Conservation (phyloP, 2,329 filamentous ascomycete genomes). For the Davidsoniella neocaledoniae region DNA sequence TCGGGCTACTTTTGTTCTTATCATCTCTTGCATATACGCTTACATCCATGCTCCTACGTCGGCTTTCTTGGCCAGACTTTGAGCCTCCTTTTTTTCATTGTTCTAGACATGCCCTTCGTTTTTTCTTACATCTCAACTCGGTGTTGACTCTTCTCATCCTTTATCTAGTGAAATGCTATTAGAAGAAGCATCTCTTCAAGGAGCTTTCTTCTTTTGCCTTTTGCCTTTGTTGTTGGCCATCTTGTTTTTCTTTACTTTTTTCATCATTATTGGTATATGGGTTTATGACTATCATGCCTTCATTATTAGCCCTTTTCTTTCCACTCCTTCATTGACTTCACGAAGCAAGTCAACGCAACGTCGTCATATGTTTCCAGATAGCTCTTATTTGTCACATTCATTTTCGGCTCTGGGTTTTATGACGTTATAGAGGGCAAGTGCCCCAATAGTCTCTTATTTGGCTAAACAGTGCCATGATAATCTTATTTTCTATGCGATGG, state of each 20-base stretch:
- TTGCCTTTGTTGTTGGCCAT: background rate
- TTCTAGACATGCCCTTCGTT: background rate
- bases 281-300: conserved; percentile 8
- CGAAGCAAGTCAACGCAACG: background rate
- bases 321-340: conserved; percentile 1
- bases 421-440: conserved; percentile 3
- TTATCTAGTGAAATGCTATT: background rate
- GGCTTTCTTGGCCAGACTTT: background rate
- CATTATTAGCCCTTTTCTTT: background rate
- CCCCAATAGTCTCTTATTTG: background rate
- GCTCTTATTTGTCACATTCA: too few species aligned
- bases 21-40: background rate
- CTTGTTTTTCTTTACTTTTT: background rate
- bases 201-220: too few species aligned
- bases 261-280: background rate
- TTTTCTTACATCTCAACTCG: conserved; percentile 8
- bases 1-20: background rate
- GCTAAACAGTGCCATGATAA: conserved; percentile 12
- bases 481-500: background rate
- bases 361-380: background rate
- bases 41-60: too few species aligned
- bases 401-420: too few species aligned
- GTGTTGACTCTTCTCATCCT: conserved; percentile 8
- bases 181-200: too few species aligned
- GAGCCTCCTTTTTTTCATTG: conserved; percentile 9